Conservation (phyloP, 31 red algal species). For the Asparagopsis taxiformis region DNA sequence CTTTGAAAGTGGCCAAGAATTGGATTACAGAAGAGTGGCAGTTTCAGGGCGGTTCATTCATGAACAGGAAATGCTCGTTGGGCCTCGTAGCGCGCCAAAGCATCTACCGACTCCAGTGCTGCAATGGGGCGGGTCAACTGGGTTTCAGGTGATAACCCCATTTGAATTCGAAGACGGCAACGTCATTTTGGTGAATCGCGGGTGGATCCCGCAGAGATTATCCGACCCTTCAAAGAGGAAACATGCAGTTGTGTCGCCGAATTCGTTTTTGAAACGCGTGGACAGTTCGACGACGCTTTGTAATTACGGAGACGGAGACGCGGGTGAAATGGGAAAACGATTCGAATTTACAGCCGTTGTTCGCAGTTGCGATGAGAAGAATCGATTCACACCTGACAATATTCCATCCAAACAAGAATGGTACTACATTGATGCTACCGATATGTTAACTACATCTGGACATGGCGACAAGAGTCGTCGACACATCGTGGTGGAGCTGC, state of each 20-base stretch:
- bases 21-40: constrained; percentile 27
- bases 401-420: constrained; percentile 35
- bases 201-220: constrained; percentile 57
- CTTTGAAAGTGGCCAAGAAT: background rate
- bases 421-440: constrained; percentile 46
- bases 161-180: constrained; percentile 27
- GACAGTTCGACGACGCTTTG: background rate
- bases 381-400: constrained; percentile 63
- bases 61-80: constrained; percentile 42
- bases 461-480: constrained; percentile 11
- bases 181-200: constrained; percentile 39
- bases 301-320: constrained; percentile 25
- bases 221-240: constrained; percentile 7
- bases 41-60: constrained; percentile 44
- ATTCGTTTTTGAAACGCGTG: constrained; percentile 31
- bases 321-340: background rate
- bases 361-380: constrained; percentile 26
- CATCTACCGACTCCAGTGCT: constrained; percentile 28
- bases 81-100: constrained; percentile 44
- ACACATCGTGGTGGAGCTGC: constrained; percentile 30
- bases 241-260: constrained; percentile 23
- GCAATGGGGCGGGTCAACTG: constrained; percentile 60
- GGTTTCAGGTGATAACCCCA: constrained; percentile 55
- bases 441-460: constrained; percentile 13
- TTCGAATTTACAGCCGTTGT: constrained; percentile 23